Percentiles rank a stretch among this genome's conserved stretches.
Evolutionary conservation across 352 stramenopile genomes (phyloP).

Genomic region (Thraustochytrium sp.): DNA sequence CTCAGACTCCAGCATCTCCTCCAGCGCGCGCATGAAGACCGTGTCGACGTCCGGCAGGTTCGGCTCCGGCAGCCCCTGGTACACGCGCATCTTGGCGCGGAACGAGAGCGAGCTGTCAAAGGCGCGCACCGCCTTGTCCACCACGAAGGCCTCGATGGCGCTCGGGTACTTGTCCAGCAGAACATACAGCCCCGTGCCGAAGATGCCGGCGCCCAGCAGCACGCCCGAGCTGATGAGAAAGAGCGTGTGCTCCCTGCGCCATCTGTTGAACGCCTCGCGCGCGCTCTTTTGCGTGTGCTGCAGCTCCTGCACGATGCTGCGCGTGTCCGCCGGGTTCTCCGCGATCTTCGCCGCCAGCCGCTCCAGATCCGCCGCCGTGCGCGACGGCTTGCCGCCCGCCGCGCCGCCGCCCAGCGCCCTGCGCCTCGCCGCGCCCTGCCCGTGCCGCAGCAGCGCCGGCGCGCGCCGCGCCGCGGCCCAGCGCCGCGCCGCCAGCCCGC

Average conservation of each 20-base stretch:
- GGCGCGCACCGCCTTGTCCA: slow-evolving; percentile 33
- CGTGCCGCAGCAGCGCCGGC: too few species aligned
- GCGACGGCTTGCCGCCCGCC: too few species aligned
- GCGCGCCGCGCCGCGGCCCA: too few species aligned
- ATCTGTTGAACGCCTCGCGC: slow-evolving; percentile 28
- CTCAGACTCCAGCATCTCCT: background rate
- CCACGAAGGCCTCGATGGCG: slow-evolving; percentile 38
- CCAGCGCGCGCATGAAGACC: slow-evolving; percentile 10
- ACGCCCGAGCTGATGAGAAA: slow-evolving; percentile 39
- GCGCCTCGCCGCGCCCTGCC: too few species aligned
- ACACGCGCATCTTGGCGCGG: slow-evolving; percentile 23
- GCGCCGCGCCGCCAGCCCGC: too few species aligned
- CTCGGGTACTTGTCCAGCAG: slow-evolving; percentile 39
- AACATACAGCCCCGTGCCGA: slow-evolving; percentile 24
- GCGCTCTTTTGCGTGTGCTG: slow-evolving; percentile 21
- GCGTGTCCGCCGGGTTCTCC: background rate
- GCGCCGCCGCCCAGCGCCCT: too few species aligned
- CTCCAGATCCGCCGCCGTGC: background rate
- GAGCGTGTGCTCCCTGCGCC: slow-evolving; percentile 28
- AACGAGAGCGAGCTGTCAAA: slow-evolving; percentile 39
- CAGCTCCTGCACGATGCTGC: background rate
- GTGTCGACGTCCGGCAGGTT: slow-evolving; percentile 41
- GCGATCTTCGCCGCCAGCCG: background rate
- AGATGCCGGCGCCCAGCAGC: slow-evolving; percentile 28
- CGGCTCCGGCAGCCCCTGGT: slow-evolving; percentile 30